Evolutionary conservation across 192 early-diverging fungal genomes (phyloP).

Genomic region (Backusella parvicylindrica): DNA sequence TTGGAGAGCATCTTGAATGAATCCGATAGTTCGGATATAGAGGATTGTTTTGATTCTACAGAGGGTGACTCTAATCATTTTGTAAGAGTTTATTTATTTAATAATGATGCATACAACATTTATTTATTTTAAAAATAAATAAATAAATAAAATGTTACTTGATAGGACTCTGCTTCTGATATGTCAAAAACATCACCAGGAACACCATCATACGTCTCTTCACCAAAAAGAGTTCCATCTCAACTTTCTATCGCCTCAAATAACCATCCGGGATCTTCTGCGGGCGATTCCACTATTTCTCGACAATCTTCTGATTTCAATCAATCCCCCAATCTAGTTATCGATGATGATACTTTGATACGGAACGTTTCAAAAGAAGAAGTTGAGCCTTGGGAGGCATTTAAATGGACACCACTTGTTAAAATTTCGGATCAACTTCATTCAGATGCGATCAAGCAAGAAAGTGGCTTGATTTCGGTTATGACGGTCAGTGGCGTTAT

Average conservation of each 20-base stretch:
- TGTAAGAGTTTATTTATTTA: constrained; percentile 40
- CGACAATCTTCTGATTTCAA: not conserved
- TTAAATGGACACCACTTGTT: constrained; percentile 52
- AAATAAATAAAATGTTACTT: no score
- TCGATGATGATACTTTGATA: constrained; percentile 4
- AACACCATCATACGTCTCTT: not conserved
- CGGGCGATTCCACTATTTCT: constrained; percentile 12
- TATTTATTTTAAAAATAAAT: no score
- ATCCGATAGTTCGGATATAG: constrained; percentile 43
- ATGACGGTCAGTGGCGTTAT: constrained; percentile 47
- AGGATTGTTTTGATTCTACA: constrained; percentile 39
- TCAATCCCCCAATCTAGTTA: constrained; percentile 2
- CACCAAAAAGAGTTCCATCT: not conserved
- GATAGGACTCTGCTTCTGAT: constrained; percentile 35
- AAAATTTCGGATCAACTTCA: constrained; percentile 57
- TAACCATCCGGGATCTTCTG: constrained; percentile 10
- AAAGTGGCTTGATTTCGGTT: constrained; percentile 36
- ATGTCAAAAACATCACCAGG: constrained; percentile 21
- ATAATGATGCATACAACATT: no score
- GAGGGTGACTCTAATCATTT: constrained; percentile 47
- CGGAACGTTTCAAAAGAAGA: constrained; percentile 10
- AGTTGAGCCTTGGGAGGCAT: constrained; percentile 51
- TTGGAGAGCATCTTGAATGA: constrained; percentile 61
- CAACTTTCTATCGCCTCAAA: not conserved
- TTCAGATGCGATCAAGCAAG: constrained; percentile 41